Percentiles rank a stretch among this genome's conserved stretches.
Conservation (phyloP, 2,329 filamentous ascomycete genomes). For the Pestalotiopsis sp. region DNA sequence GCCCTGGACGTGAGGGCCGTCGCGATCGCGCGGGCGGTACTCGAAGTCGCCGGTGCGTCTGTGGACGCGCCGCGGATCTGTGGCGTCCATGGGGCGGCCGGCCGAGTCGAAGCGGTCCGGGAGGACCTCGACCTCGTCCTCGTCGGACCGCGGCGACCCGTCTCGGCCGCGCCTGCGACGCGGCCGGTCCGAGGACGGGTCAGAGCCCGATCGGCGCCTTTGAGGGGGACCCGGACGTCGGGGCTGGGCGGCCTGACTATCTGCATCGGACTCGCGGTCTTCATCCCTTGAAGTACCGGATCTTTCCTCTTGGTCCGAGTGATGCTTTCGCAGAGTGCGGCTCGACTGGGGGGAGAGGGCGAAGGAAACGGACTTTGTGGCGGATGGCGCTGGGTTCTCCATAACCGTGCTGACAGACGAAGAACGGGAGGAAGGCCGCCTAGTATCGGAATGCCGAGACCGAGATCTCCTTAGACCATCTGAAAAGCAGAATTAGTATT, state of each 20-base stretch:
- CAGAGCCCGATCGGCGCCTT: conserved; percentile 13
- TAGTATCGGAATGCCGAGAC: neutral
- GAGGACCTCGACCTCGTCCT: conserved; percentile 30
- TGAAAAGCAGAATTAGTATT: conserved; percentile 5
- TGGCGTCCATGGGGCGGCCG: conserved; percentile 17
- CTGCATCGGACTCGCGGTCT: neutral
- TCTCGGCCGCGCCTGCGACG: conserved; percentile 7
- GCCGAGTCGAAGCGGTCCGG: conserved; percentile 33
- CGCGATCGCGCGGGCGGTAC: conserved; percentile 19
- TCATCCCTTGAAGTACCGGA: conserved; percentile 12
- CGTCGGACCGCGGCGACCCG: conserved; percentile 17
- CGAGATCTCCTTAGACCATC: conserved; percentile 25
- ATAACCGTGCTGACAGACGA: conserved; percentile 10
- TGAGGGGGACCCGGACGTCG: neutral
- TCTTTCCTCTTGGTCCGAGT: conserved; percentile 17
- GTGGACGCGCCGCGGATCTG: conserved; percentile 8
- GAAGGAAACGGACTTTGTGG: conserved; percentile 28
- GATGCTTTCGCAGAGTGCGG: conserved; percentile 28
- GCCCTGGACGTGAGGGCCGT: conserved; percentile 10
- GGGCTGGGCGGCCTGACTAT: neutral
- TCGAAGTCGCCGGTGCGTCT: conserved; percentile 24
- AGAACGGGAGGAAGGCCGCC: conserved; percentile 13
- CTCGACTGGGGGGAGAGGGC: conserved; percentile 33
- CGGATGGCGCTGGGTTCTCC: conserved; percentile 13
- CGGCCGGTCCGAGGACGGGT: conserved; percentile 13